Evolutionary conservation across 495 filamentous ascomycete genomes (phyloP).

Genomic region (Cercophora sp.): DNA sequence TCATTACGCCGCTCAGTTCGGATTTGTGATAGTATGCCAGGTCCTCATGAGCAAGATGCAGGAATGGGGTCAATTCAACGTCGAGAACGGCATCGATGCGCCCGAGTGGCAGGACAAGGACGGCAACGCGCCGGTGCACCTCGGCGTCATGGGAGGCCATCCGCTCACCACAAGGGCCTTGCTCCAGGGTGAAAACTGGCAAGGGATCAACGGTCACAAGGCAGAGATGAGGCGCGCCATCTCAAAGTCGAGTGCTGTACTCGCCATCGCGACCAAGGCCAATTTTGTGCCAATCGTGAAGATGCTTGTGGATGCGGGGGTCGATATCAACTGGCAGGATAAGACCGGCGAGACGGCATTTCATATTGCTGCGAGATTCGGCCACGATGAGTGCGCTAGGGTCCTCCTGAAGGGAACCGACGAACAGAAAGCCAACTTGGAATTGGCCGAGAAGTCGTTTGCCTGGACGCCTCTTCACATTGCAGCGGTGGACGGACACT

Average conservation of each 20-base stretch:
- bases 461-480: slow-evolving; percentile 92
- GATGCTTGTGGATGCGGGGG: slow-evolving; percentile 82
- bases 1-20: slow-evolving; percentile 95
- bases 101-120: slow-evolving; percentile 86
- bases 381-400: slow-evolving; percentile 72
- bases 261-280: slow-evolving; percentile 80
- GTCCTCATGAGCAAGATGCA: slow-evolving; percentile 85
- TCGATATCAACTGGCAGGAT: slow-evolving; percentile 93
- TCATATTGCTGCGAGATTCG: slow-evolving; percentile 87
- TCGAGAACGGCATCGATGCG: slow-evolving; percentile 79
- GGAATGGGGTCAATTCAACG: slow-evolving; percentile 81
- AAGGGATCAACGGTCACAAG: slow-evolving; percentile 54
- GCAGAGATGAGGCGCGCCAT: slow-evolving; percentile 61
- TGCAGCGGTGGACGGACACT: slow-evolving; percentile 80
- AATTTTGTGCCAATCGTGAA: slow-evolving; percentile 79
- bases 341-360: slow-evolving; percentile 89
- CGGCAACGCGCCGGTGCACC: slow-evolving; percentile 84
- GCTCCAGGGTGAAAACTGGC: slow-evolving; percentile 73
- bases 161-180: slow-evolving; percentile 76
- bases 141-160: slow-evolving; percentile 89
- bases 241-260: slow-evolving; percentile 81
- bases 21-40: slow-evolving; percentile 81
- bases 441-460: slow-evolving; percentile 78
- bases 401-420: slow-evolving; percentile 66
- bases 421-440: slow-evolving; percentile 67